phyloP scores from a whole-genome alignment of 2,329 filamentous ascomycete species.

The Corynespora cassiicola region DNA sequence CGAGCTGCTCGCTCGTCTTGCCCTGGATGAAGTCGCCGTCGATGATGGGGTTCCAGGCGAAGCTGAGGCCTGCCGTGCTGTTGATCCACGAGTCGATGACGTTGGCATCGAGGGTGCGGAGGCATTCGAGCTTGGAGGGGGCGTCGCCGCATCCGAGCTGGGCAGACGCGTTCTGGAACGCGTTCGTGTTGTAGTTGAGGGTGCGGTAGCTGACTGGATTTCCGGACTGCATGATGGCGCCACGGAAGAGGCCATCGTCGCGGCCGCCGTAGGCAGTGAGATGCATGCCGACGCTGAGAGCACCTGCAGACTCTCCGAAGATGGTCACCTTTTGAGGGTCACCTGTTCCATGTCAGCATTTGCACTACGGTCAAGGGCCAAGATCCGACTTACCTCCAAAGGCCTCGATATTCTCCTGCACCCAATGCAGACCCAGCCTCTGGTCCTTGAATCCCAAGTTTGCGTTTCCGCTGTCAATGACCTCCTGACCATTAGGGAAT shows the following conservation, averaged over 20 bases:
- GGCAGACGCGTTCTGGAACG: constrained; percentile 56
- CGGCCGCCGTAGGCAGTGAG: constrained; percentile 56
- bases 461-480: constrained; percentile 51
- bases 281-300: constrained; percentile 50
- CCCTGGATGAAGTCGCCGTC: constrained; percentile 65
- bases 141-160: constrained; percentile 27
- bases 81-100: constrained; percentile 64
- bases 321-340: constrained; percentile 53
- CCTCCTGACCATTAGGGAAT: constrained; percentile 61
- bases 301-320: constrained; percentile 54
- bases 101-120: constrained; percentile 67
- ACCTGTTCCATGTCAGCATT: constrained; percentile 40
- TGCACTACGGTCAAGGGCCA: constrained; percentile 29
- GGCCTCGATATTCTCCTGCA: constrained; percentile 50
- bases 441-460: constrained; percentile 56
- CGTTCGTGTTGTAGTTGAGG: constrained; percentile 56
- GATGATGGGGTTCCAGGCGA: constrained; percentile 52
- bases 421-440: constrained; percentile 54
- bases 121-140: constrained; percentile 39
- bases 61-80: constrained; percentile 35
- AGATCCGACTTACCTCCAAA: constrained; percentile 47
- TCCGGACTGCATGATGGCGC: constrained; percentile 54
- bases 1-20: constrained; percentile 61
- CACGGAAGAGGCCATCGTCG: constrained; percentile 56
- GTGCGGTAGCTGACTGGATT: constrained; percentile 42